Percentiles rank a stretch among this genome's conserved stretches.
phyloP scores from a whole-genome alignment of 306 rosid genomes.

The Malus fusca region DNA sequence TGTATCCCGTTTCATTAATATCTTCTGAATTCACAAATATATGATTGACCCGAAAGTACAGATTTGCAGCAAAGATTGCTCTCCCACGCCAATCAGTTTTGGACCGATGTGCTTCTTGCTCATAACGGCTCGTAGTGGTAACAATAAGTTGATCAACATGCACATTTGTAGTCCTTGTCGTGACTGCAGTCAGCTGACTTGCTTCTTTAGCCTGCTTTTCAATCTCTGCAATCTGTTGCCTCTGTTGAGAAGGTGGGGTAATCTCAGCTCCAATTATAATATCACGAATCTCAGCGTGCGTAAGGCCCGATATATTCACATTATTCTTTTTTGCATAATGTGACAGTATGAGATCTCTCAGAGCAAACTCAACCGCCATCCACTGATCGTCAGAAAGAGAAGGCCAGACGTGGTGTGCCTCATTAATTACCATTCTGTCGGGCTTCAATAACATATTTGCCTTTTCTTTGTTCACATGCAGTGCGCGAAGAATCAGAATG shows the following conservation, averaged over 20 bases:
- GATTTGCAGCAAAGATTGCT: constrained; percentile 93
- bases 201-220: constrained; percentile 98
- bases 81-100: constrained; percentile 99
- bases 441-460: constrained; percentile 97
- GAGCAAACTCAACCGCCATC: constrained; percentile 99
- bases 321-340: constrained; percentile 98
- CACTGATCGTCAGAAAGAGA: constrained; percentile 94
- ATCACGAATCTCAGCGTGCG: constrained; percentile 95
- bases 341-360: constrained; percentile 93
- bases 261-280: constrained; percentile 98
- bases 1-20: constrained; percentile 97
- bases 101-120: constrained; percentile 91
- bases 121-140: constrained; percentile 94
- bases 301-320: constrained; percentile 89
- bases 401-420: constrained; percentile 99
- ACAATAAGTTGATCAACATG: constrained; percentile 92
- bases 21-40: constrained; percentile 95
- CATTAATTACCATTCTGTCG: constrained; percentile 81
- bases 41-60: constrained; percentile 93
- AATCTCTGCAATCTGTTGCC: constrained; percentile 96
- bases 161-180: constrained; percentile 87
- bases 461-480: constrained; percentile 95
- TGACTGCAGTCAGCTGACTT: constrained; percentile 87
- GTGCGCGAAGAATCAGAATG: constrained; percentile 85
- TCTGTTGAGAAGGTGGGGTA: constrained; percentile 96